These are phyloP conservation scores for Ascochyta viciae-villosae DNA, from an alignment of 2,329 filamentous ascomycete species.

Conservation along the genomic window DNA sequence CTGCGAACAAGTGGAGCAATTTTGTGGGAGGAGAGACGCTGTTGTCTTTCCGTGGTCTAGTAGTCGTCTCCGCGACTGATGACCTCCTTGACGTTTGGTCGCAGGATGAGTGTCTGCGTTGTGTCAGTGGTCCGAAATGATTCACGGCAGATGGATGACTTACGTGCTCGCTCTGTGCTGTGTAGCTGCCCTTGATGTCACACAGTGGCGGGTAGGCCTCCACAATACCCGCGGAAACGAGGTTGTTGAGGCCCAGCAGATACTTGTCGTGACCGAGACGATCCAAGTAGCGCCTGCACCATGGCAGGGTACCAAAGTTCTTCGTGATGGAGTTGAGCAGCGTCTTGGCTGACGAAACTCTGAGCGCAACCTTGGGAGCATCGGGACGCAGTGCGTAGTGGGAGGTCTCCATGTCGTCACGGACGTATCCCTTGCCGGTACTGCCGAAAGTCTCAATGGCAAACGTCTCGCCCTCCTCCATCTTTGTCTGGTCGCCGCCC, in stretches of 20 bases:
- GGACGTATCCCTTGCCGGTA: constrained; percentile 86
- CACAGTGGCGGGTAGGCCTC: constrained; percentile 89
- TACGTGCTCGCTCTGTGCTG: constrained; percentile 93
- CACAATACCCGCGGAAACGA: constrained; percentile 83
- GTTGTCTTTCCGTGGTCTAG: constrained; percentile 50
- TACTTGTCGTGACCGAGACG: constrained; percentile 95
- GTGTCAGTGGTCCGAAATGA: constrained; percentile 14
- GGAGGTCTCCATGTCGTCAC: constrained; percentile 84
- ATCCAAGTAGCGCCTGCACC: constrained; percentile 89
- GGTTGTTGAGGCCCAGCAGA: constrained; percentile 84
- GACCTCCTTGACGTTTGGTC: constrained; percentile 75
- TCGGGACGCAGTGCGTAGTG: constrained; percentile 83
- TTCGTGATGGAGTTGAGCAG: constrained; percentile 90
- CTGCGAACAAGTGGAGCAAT: background rate
- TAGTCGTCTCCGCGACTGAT: constrained; percentile 87
- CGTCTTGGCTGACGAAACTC: constrained; percentile 82
- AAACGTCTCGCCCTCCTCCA: constrained; percentile 96
- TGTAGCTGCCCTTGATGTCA: constrained; percentile 94
- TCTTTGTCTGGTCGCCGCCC: constrained; percentile 85
- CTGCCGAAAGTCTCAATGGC: constrained; percentile 96
- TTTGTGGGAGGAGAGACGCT: background rate
- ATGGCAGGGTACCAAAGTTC: constrained; percentile 93
- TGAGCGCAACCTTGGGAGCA: constrained; percentile 76
- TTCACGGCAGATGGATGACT: constrained; percentile 49
- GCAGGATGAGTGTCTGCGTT: constrained; percentile 45